These are phyloP conservation scores for Xylaria sp. DNA, from an alignment of 2,329 filamentous ascomycete species.

Conservation along the genomic window DNA sequence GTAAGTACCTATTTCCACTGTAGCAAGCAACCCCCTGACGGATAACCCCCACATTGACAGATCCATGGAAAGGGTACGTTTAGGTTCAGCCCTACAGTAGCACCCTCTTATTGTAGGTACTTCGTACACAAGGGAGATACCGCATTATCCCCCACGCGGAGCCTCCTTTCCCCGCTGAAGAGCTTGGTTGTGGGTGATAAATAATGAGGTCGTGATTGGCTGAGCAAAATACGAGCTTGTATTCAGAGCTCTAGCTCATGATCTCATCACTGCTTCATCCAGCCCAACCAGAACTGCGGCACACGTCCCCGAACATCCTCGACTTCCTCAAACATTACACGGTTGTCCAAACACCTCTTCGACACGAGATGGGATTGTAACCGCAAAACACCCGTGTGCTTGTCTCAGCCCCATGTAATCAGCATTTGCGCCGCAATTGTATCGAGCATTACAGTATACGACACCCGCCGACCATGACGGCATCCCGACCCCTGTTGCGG, in stretches of 20 bases:
- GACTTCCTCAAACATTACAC: background rate
- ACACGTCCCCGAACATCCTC: background rate
- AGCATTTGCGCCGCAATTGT: background rate
- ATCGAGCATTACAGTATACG: background rate
- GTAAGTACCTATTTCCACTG: background rate
- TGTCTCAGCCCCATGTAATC: background rate
- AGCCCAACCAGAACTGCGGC: background rate
- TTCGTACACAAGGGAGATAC: too few species aligned
- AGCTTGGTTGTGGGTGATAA: slow-evolving; percentile 14
- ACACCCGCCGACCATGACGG: slow-evolving; percentile 18
- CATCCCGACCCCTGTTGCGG: slow-evolving; percentile 27
- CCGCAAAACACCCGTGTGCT: background rate
- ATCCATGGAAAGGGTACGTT: background rate
- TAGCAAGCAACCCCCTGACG: background rate
- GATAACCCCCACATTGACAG: background rate
- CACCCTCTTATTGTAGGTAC: background rate
- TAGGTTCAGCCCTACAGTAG: background rate
- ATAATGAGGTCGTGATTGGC: slow-evolving; percentile 27
- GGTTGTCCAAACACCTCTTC: background rate
- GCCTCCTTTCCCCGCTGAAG: slow-evolving; percentile 16
- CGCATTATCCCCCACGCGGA: slow-evolving; percentile 19
- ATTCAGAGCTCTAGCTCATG: slow-evolving; percentile 15
- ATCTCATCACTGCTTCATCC: slow-evolving; percentile 30
- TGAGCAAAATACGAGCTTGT: background rate
- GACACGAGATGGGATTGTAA: slow-evolving; percentile 26